These are phyloP conservation scores for Aechmea fasciata DNA, from an alignment of 176 grass and related monocot genomes.

Conservation along the genomic window DNA sequence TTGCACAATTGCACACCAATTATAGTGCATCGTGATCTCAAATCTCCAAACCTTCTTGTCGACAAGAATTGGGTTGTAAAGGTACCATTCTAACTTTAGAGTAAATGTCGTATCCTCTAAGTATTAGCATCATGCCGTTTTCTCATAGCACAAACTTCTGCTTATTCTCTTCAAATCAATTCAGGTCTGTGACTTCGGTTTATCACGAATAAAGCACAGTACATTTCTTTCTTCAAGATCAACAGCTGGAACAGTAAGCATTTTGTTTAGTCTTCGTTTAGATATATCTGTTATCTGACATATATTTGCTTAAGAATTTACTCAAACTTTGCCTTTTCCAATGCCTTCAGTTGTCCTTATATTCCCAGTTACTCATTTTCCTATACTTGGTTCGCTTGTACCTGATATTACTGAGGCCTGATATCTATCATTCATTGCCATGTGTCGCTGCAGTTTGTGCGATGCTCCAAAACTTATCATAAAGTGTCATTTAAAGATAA, in stretches of 20 bases:
- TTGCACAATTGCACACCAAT: conserved; percentile 90
- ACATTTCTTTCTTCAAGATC: conserved; percentile 97
- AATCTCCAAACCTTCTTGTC: conserved; percentile 96
- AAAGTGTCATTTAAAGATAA: no score
- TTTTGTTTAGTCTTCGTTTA: conserved; percentile 11
- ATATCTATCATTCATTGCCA: background rate
- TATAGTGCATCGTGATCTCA: conserved; percentile 94
- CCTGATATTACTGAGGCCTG: background rate
- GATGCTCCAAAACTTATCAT: background rate
- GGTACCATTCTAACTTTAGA: conserved; percentile 40
- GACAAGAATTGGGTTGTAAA: conserved; percentile 99
- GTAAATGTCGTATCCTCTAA: conserved; percentile 14
- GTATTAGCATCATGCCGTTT: conserved; percentile 4
- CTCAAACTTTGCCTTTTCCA: background rate
- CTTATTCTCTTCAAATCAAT: conserved; percentile 9
- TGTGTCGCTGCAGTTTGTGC: background rate
- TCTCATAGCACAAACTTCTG: conserved; percentile 20
- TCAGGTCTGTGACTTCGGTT: conserved; percentile 98
- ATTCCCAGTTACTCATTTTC: background rate
- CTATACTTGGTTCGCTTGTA: background rate
- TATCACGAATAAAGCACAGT: conserved; percentile 92
- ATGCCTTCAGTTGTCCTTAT: background rate
- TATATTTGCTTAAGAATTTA: background rate
- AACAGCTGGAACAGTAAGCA: conserved; percentile 97
- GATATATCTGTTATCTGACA: background rate